These are phyloP conservation scores for Trametes hirsuta DNA, from an alignment of 1,284 basidiomycete species.

Conservation along the genomic window DNA sequence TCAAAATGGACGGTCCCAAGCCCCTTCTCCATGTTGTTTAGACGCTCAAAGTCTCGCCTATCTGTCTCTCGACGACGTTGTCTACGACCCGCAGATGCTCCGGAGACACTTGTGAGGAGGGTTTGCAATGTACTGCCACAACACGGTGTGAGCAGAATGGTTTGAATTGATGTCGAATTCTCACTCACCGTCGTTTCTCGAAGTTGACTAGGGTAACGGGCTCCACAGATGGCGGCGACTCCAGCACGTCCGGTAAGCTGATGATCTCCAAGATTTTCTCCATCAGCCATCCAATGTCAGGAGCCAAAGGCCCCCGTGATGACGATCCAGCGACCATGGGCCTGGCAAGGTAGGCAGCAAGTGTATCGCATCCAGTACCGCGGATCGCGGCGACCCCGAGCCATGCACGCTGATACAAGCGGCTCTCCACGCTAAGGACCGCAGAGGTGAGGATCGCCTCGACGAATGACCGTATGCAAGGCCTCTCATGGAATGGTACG, in stretches of 20 bases:
- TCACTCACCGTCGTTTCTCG: slow-evolving; percentile 71
- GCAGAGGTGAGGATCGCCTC: slow-evolving; percentile 75
- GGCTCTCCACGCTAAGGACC: slow-evolving; percentile 73
- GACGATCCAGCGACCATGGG: slow-evolving; percentile 47
- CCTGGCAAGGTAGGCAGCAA: slow-evolving; percentile 57
- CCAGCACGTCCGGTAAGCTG: slow-evolving; percentile 72
- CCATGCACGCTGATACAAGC: slow-evolving; percentile 74
- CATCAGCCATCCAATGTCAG: slow-evolving; percentile 80
- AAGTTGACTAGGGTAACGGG: slow-evolving; percentile 70
- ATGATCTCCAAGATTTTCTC: slow-evolving; percentile 80
- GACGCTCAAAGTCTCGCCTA: slow-evolving; percentile 69
- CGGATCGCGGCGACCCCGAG: slow-evolving; percentile 64
- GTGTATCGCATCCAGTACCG: slow-evolving; percentile 60
- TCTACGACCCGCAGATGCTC: slow-evolving; percentile 46
- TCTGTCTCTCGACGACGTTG: slow-evolving; percentile 57
- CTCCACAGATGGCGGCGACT: slow-evolving; percentile 50
- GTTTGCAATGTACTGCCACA: slow-evolving; percentile 61
- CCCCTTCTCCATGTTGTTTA: slow-evolving; percentile 75
- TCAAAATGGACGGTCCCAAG: slow-evolving; percentile 63
- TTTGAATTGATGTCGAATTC: slow-evolving; percentile 4
- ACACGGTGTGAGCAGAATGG: background rate
- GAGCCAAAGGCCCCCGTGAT: slow-evolving; percentile 57
- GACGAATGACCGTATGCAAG: slow-evolving; percentile 75
- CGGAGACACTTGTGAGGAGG: slow-evolving; percentile 57
- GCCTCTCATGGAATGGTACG: slow-evolving; percentile 45